These are phyloP conservation scores for Wickerhamomyces pijperi DNA, from an alignment of 805 yeast species.

Conservation along the genomic window DNA sequence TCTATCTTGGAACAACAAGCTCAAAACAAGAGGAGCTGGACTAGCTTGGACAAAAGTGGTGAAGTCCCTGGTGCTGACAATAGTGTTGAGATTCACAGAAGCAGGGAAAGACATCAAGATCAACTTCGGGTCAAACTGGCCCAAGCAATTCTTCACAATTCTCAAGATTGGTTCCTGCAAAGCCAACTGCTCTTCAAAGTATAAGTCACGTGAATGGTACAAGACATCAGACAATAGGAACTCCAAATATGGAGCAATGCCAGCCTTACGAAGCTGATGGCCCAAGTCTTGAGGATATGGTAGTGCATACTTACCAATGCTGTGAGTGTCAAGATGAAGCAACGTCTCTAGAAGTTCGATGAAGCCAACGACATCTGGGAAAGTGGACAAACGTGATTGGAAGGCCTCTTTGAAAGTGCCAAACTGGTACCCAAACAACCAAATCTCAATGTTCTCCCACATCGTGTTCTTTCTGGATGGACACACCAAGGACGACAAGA, in stretches of 20 bases:
- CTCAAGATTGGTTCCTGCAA: slow-evolving; percentile 46
- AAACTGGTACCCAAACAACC: slow-evolving; percentile 37
- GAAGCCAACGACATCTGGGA: slow-evolving; percentile 53
- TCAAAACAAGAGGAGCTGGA: slow-evolving; percentile 58
- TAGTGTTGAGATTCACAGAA: slow-evolving; percentile 36
- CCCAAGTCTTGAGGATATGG: slow-evolving; percentile 62
- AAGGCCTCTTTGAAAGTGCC: slow-evolving; percentile 33
- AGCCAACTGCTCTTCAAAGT: slow-evolving; percentile 22
- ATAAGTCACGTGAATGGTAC: slow-evolving; percentile 34
- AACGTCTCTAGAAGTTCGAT: slow-evolving; percentile 33
- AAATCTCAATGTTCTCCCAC: slow-evolving; percentile 62
- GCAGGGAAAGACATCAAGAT: slow-evolving; percentile 42
- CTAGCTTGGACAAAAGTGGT: slow-evolving; percentile 46
- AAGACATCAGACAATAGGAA: slow-evolving; percentile 60
- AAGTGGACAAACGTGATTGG: slow-evolving; percentile 33
- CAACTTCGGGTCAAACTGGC: slow-evolving; percentile 40
- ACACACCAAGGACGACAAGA: slow-evolving; percentile 46
- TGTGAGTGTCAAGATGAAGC: slow-evolving; percentile 19
- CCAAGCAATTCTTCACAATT: slow-evolving; percentile 36
- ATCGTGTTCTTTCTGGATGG: slow-evolving; percentile 35
- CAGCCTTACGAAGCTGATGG: slow-evolving; percentile 43
- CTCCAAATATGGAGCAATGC: slow-evolving; percentile 74
- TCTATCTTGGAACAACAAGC: slow-evolving; percentile 48
- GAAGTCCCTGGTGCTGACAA: slow-evolving; percentile 34
- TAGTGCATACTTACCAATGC: slow-evolving; percentile 28